Conservation (phyloP, 176 grass and related monocot species). For the Aegilops bicornis region DNA sequence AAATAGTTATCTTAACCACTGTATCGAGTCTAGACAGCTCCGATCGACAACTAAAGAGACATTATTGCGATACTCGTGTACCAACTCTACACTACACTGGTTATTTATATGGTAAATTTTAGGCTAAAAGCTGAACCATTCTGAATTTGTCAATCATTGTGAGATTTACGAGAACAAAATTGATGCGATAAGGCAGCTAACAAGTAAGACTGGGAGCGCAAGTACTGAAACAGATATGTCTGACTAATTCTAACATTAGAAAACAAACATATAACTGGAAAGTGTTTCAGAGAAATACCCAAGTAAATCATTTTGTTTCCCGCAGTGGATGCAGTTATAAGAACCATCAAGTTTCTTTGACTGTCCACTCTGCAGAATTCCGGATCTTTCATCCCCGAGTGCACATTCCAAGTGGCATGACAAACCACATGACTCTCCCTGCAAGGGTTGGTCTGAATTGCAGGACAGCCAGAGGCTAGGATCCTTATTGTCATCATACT, state of each 20-base stretch:
- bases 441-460: conserved; percentile 38
- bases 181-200: conserved; percentile 8
- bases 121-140: neutral
- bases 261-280: conserved; percentile 2
- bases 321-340: conserved; percentile 49
- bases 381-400: conserved; percentile 40
- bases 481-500: conserved; percentile 70
- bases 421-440: conserved; percentile 46
- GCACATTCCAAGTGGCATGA: conserved; percentile 66
- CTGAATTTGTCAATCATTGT: neutral
- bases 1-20: neutral
- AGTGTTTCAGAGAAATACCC: conserved; percentile 42
- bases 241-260: neutral
- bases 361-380: conserved; percentile 42
- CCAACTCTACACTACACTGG: neutral
- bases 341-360: conserved; percentile 54
- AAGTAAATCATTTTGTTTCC: conserved; percentile 60
- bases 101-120: neutral
- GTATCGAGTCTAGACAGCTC: neutral
- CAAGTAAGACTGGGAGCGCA: neutral
- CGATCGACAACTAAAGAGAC: neutral
- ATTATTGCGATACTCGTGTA: neutral
- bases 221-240: conserved; percentile 4
- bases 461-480: conserved; percentile 63
- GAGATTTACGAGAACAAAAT: neutral